Evolutionary conservation across 352 stramenopile genomes (phyloP).

Genomic region (Pythium guiyangense): DNA sequence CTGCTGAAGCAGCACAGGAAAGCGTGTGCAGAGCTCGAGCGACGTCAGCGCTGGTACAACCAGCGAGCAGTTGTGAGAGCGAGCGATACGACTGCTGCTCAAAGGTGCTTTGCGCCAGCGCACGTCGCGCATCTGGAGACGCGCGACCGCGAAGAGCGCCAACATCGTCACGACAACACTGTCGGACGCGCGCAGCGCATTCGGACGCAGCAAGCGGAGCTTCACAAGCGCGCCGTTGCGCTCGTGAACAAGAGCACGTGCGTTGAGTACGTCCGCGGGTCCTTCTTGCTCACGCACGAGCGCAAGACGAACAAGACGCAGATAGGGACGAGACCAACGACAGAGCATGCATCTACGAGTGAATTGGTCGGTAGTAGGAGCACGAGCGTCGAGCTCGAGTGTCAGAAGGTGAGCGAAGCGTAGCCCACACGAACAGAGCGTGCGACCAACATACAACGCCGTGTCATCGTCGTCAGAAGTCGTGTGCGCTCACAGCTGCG

Average conservation of each 20-base stretch:
- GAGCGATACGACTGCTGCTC: neutral
- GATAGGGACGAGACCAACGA: neutral
- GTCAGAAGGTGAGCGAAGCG: neutral
- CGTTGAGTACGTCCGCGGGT: slow-evolving; percentile 33
- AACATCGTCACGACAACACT: neutral
- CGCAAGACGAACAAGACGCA: neutral
- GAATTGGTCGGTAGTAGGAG: neutral
- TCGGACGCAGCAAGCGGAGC: slow-evolving; percentile 12
- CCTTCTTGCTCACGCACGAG: slow-evolving; percentile 31
- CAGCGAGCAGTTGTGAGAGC: slow-evolving; percentile 3
- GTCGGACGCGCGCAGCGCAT: slow-evolving; percentile 2
- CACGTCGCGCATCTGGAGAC: slow-evolving; percentile 19
- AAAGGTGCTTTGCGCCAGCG: slow-evolving; percentile 4
- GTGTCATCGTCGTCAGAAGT: neutral
- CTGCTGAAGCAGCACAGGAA: slow-evolving; percentile 14
- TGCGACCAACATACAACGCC: too few species aligned
- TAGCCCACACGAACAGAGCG: too few species aligned
- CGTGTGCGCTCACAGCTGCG: neutral
- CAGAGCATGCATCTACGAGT: neutral
- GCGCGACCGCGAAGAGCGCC: neutral
- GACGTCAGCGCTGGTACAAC: slow-evolving; percentile 38
- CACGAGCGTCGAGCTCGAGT: neutral
- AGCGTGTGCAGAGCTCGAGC: slow-evolving; percentile 13
- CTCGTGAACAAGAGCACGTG: slow-evolving; percentile 20
- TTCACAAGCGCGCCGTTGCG: slow-evolving; percentile 22